Evolutionary conservation across 1,284 basidiomycete species (phyloP), one percentile per base, ranked within the genome.

Genomic region (Phlebopus sp.): DNA sequence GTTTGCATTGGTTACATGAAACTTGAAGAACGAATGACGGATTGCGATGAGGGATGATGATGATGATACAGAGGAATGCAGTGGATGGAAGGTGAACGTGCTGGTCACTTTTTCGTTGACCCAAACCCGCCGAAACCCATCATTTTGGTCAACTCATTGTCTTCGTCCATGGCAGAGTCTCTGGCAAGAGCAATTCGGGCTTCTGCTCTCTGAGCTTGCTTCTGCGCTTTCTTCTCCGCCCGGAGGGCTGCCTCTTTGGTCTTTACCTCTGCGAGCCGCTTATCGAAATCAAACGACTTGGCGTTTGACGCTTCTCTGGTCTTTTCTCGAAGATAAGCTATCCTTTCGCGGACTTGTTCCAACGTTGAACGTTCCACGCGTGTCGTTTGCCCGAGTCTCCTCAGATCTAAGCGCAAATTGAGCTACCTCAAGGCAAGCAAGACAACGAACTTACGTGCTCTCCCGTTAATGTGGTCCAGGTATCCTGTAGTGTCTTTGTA

Each of bases 101-200:
- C 37, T 34, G 31, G 45, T 74, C 64, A 90, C 68, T 86, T 90
- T 69, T 92, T 92, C 25, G 82, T 81, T 17, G 86, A 74, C 13
- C 91, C 91, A 63, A 97, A 97, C 3, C 92, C 90, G 37, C 81
- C 86, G 66, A 97, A 97, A 36, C 94, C 95, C 94, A 97, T 96
- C 74, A 92, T 81, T 32, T 76, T 72, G 54, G 87, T 77, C 81
- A 95, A 90, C 53, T 87, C 84, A 46, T 73, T 67, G 49, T 82
- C 78, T 49, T 69, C 73, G 30, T 77, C 73, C 52, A 69, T 69
- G 5, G 69, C 70, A 1, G 77, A 66, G 49, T 79, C 82, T 57
- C 82, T 76, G 29, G 78, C 77, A 40, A 83, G 67, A 51, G 82
- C 82, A 37, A 82, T 70, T 45, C 85, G 82, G 9, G 78, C 74